These are phyloP conservation scores for Zygoascus meyerae DNA, from an alignment of 1,139 yeast genomes.

Conservation along the genomic window DNA sequence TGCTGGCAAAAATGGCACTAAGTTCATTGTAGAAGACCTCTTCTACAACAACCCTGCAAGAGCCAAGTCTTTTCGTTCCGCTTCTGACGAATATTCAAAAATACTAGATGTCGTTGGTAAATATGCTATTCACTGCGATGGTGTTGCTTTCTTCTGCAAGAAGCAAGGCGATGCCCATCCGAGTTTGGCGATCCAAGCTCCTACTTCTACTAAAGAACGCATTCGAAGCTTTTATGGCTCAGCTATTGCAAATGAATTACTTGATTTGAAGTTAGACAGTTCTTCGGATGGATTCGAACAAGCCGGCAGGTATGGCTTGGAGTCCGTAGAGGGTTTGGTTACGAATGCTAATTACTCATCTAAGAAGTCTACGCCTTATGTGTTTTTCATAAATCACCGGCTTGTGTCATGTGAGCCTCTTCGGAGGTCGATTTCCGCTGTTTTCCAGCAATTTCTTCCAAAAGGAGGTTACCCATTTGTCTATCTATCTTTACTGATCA, in stretches of 20 bases:
- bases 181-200: conserved; percentile 21
- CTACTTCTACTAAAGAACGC: conserved; percentile 46
- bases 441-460: conserved; percentile 66
- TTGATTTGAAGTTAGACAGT: conserved; percentile 32
- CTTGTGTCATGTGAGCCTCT: conserved; percentile 79
- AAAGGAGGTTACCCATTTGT: conserved; percentile 76
- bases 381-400: conserved; percentile 73
- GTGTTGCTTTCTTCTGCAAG: conserved; percentile 74
- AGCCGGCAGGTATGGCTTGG: conserved; percentile 41
- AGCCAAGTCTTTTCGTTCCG: conserved; percentile 55
- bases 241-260: conserved; percentile 57
- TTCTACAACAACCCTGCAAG: conserved; percentile 87
- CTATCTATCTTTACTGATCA: conserved; percentile 60
- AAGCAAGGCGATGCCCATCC: conserved; percentile 53
- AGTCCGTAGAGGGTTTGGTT: conserved; percentile 47
- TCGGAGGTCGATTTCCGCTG: conserved; percentile 58
- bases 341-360: conserved; percentile 68
- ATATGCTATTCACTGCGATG: conserved; percentile 68
- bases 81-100: conserved; percentile 68
- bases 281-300: not conserved
- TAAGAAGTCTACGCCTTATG: conserved; percentile 61
- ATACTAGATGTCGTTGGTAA: conserved; percentile 80
- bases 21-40: conserved; percentile 76
- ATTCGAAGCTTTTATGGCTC: conserved; percentile 72
- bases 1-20: conserved; percentile 89